These are phyloP conservation scores for Xylogone sp. DNA, from an alignment of 2,329 filamentous ascomycete genomes.

Conservation along the genomic window DNA sequence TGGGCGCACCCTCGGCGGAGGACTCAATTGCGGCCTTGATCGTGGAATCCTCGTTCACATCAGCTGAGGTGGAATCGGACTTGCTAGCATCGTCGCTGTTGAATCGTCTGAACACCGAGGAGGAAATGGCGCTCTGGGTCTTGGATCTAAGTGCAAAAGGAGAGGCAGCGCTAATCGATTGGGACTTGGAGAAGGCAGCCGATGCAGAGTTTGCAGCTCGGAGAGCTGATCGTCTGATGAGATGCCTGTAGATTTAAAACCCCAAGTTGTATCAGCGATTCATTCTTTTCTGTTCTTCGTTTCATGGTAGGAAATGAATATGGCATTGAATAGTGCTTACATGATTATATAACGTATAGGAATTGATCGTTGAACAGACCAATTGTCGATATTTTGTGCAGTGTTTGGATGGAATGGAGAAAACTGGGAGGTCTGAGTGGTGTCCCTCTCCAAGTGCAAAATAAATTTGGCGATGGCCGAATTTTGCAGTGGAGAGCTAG, in stretches of 20 bases:
- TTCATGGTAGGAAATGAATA: no score
- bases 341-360: slow-evolving; percentile 14
- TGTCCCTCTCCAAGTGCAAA: background rate
- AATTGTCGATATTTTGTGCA: background rate
- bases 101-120: slow-evolving; percentile 41
- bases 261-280: slow-evolving; percentile 6
- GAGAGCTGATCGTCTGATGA: slow-evolving; percentile 51
- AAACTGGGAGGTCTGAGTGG: background rate
- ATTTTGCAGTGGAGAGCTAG: background rate
- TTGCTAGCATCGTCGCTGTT: slow-evolving; percentile 37
- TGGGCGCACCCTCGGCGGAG: slow-evolving; percentile 13
- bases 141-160: slow-evolving; percentile 30
- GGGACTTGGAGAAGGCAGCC: slow-evolving; percentile 37
- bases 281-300: no score
- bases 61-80: slow-evolving; percentile 16
- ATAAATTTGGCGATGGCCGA: background rate
- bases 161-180: slow-evolving; percentile 33
- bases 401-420: background rate
- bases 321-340: slow-evolving; percentile 14
- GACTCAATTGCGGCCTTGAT: slow-evolving; percentile 19
- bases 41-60: slow-evolving; percentile 22
- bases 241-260: slow-evolving; percentile 23
- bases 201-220: slow-evolving; percentile 48
- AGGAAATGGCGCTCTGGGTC: slow-evolving; percentile 28
- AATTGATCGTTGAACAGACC: background rate